Conservation (phyloP, 805 yeast species). For the Lipomyces sp. region DNA sequence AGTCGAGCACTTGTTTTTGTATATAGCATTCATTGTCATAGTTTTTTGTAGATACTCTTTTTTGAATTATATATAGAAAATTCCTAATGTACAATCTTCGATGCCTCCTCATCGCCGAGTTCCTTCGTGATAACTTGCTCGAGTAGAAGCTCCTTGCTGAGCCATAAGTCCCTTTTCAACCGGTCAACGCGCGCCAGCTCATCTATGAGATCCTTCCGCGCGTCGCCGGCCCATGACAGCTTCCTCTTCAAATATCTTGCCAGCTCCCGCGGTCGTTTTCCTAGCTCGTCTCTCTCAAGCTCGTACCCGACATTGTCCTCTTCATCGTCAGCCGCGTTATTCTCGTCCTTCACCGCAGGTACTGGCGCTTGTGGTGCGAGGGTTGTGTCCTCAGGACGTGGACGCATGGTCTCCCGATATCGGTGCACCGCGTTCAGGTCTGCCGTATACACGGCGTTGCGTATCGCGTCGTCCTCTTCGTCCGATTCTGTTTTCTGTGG, state of each 20-base stretch:
- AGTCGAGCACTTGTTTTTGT: background rate
- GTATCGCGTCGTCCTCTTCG: too few species aligned
- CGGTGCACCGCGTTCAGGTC: constrained; percentile 5
- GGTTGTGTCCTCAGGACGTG: background rate
- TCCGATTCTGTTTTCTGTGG: constrained; percentile 2
- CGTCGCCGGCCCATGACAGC: constrained; percentile 37
- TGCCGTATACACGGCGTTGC: constrained; percentile 1
- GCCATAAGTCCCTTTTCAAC: constrained; percentile 33
- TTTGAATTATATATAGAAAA: background rate
- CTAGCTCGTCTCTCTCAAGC: constrained; percentile 24
- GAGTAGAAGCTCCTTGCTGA: constrained; percentile 38
- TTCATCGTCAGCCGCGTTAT: constrained; percentile 1
- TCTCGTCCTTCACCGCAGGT: background rate
- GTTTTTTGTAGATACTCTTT: background rate
- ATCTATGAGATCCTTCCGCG: constrained; percentile 30
- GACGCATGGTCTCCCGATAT: too few species aligned
- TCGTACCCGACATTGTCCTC: constrained; percentile 7
- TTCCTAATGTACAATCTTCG: constrained; percentile 21
- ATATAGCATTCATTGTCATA: background rate
- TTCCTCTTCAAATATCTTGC: constrained; percentile 32
- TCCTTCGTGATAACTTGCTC: constrained; percentile 34
- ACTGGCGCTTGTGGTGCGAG: too few species aligned
- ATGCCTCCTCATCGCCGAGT: constrained; percentile 29
- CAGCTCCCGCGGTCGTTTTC: constrained; percentile 15
- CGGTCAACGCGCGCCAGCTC: constrained; percentile 30